Percentiles rank a stretch among this genome's conserved stretches.
Evolutionary conservation across 805 yeast genomes (phyloP).

Genomic region (Starmerella asiatica): DNA sequence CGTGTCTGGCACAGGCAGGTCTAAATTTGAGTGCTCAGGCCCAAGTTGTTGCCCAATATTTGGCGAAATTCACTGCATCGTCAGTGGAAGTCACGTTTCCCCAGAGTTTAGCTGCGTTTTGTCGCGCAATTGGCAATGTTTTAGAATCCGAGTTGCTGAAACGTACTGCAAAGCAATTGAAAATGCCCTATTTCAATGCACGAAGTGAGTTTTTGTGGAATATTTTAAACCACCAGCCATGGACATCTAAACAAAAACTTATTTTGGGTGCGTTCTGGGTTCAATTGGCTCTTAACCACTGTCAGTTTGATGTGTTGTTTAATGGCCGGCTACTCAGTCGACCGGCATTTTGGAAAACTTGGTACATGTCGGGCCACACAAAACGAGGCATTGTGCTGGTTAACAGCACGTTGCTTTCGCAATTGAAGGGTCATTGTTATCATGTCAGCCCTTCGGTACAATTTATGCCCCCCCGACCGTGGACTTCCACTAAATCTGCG

Average conservation of each 20-base stretch:
- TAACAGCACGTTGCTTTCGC: constrained; percentile 61
- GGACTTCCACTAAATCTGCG: constrained; percentile 41
- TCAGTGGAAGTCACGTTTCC: constrained; percentile 7
- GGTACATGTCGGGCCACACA: constrained; percentile 41
- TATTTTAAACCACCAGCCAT: constrained; percentile 1
- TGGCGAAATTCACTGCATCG: constrained; percentile 4
- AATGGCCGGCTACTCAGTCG: constrained; percentile 36
- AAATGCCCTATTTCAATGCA: constrained; percentile 1
- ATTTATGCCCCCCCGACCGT: constrained; percentile 61
- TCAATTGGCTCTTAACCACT: constrained; percentile 16
- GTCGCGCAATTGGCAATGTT: constrained; percentile 10
- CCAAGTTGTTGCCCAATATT: constrained; percentile 6
- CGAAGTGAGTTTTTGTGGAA: constrained; percentile 12
- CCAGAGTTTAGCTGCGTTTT: constrained; percentile 8
- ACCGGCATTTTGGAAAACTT: constrained; percentile 58
- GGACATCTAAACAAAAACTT: constrained; percentile 31
- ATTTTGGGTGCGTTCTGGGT: constrained; percentile 26
- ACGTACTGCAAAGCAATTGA: not conserved
- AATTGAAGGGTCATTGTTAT: constrained; percentile 41
- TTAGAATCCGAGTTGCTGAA: constrained; percentile 11
- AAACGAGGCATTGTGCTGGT: constrained; percentile 69
- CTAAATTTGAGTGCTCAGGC: constrained; percentile 4
- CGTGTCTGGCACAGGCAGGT: not conserved
- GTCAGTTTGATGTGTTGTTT: constrained; percentile 20
- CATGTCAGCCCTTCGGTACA: constrained; percentile 74